Evolutionary conservation across 306 rosid genomes (phyloP).

Genomic region (Trifolium dubium): DNA sequence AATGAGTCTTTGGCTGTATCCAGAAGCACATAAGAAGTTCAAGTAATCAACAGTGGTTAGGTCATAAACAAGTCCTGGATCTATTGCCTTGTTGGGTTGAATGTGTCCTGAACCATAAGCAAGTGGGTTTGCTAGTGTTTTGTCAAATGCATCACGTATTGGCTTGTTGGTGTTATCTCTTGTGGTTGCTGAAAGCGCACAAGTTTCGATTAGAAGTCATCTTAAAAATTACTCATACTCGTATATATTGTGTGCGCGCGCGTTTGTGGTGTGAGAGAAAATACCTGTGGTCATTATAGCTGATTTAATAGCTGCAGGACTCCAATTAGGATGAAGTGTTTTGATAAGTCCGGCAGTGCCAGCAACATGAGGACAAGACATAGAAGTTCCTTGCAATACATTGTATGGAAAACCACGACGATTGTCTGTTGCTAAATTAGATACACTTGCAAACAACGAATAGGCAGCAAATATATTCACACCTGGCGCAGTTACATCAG

Average conservation of each 20-base stretch:
- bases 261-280: neutral
- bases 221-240: neutral
- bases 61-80: conserved; percentile 52
- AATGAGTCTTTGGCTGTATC: conserved; percentile 40
- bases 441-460: conserved; percentile 40
- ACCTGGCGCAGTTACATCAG: conserved; percentile 59
- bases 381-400: conserved; percentile 60
- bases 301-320: conserved; percentile 50
- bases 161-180: conserved; percentile 45
- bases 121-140: conserved; percentile 51
- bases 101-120: conserved; percentile 73
- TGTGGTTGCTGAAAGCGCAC: conserved; percentile 50
- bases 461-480: conserved; percentile 60
- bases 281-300: conserved; percentile 74
- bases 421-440: conserved; percentile 35
- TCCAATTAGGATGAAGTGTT: conserved; percentile 51
- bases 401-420: conserved; percentile 51
- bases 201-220: neutral
- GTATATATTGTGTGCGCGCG: no score
- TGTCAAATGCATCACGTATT: conserved; percentile 42
- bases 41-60: conserved; percentile 39
- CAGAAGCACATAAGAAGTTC: conserved; percentile 49
- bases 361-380: conserved; percentile 49
- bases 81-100: conserved; percentile 55
- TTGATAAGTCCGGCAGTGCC: conserved; percentile 49